Evolutionary conservation across 768 basidiomycete genomes (phyloP).

Genomic region (Suillus cothurnatus): DNA sequence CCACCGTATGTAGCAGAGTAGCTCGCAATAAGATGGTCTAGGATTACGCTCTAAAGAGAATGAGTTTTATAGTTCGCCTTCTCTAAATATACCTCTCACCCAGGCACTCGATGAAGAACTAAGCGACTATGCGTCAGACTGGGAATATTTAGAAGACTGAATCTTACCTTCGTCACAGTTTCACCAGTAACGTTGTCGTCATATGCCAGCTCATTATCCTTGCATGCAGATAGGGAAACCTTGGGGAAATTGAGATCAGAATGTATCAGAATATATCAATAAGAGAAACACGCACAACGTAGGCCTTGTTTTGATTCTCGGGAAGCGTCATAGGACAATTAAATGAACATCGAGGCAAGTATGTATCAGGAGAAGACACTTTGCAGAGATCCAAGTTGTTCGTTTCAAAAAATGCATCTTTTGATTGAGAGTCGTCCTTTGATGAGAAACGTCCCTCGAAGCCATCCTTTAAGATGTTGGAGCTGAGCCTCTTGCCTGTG

Average conservation of each 20-base stretch:
- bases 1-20: not conserved
- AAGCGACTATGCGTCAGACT: not conserved
- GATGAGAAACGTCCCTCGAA: not conserved
- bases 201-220: slow-evolving; percentile 25
- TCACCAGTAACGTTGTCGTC: slow-evolving; percentile 21
- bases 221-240: slow-evolving; percentile 34
- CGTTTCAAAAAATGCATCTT: no score
- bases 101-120: slow-evolving; percentile 2
- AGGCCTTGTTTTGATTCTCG: slow-evolving; percentile 11
- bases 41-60: not conserved
- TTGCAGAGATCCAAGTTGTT: not conserved
- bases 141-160: not conserved
- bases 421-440: slow-evolving; percentile 1
- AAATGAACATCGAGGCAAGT: slow-evolving; percentile 17
- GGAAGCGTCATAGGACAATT: slow-evolving; percentile 20
- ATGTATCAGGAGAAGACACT: slow-evolving; percentile 22
- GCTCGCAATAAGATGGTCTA: not conserved
- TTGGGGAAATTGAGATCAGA: slow-evolving; percentile 12
- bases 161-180: slow-evolving; percentile 26
- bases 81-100: not conserved
- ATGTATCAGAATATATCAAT: no score
- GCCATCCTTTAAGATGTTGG: not conserved
- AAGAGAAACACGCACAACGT: slow-evolving; percentile 22
- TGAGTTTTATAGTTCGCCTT: not conserved
- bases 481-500: not conserved